These are phyloP conservation scores for Schoenoplectus triqueter DNA, from an alignment of 202 grass and related monocot genomes.

Conservation along the genomic window DNA sequence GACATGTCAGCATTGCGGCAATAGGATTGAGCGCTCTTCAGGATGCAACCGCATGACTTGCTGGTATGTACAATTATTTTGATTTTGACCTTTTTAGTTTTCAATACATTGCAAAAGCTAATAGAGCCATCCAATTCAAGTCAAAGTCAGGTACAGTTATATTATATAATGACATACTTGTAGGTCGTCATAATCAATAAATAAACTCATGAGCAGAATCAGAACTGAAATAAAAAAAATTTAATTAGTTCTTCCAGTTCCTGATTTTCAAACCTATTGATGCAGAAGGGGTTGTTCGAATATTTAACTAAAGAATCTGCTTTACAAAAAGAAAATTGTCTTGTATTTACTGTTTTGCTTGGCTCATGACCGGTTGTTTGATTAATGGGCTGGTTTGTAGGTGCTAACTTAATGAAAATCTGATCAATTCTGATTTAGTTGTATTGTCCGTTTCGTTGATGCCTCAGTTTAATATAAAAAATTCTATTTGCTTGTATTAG, in stretches of 20 bases:
- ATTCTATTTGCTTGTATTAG: conserved; percentile 1
- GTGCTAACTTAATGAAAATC: neutral
- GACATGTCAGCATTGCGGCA: conserved; percentile 66
- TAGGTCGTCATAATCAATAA: neutral
- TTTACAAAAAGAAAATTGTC: neutral
- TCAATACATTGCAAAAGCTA: conserved; percentile 23
- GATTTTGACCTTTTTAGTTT: conserved; percentile 13
- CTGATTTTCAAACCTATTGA: neutral
- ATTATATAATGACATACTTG: neutral
- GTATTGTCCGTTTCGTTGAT: neutral
- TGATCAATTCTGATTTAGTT: no score
- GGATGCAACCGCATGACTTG: conserved; percentile 84
- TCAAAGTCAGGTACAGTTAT: neutral
- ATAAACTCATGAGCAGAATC: neutral
- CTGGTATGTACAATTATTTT: conserved; percentile 58
- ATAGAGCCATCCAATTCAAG: neutral
- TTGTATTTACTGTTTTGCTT: conserved; percentile 11
- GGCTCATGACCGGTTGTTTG: neutral
- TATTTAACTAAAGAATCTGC: neutral
- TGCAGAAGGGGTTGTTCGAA: neutral
- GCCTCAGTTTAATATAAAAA: conserved; percentile 1
- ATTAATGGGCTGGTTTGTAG: conserved; percentile 5
- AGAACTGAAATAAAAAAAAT: neutral
- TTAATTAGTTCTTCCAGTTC: neutral
- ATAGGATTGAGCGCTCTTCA: conserved; percentile 75